Evolutionary conservation across 2,329 filamentous ascomycete species (phyloP).

Genomic region (Botrytis fragariae): DNA sequence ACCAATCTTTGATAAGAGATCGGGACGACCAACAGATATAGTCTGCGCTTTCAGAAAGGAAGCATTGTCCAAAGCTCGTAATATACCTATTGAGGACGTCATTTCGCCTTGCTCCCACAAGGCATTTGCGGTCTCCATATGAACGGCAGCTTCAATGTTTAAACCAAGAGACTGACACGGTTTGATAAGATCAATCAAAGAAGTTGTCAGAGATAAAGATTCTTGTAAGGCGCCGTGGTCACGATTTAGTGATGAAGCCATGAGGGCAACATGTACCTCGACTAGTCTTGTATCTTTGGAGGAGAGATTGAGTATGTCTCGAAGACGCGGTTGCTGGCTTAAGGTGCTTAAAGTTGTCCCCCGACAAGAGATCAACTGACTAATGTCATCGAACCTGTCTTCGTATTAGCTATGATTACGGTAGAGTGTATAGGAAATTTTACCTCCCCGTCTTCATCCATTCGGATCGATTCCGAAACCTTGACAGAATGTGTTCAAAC

Average conservation of each 20-base stretch:
- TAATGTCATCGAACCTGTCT: slow-evolving; percentile 71
- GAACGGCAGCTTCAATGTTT: slow-evolving; percentile 71
- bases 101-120: slow-evolving; percentile 94
- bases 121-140: slow-evolving; percentile 81
- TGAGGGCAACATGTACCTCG: slow-evolving; percentile 74
- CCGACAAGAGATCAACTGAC: slow-evolving; percentile 76
- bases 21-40: slow-evolving; percentile 69
- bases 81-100: slow-evolving; percentile 82
- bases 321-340: slow-evolving; percentile 65
- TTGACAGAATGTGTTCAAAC: slow-evolving; percentile 58
- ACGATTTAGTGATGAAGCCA: slow-evolving; percentile 72
- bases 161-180: slow-evolving; percentile 70
- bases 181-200: slow-evolving; percentile 73
- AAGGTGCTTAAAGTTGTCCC: slow-evolving; percentile 80
- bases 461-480: slow-evolving; percentile 61
- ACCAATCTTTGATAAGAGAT: slow-evolving; percentile 82
- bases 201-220: slow-evolving; percentile 79
- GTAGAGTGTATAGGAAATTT: slow-evolving; percentile 36
- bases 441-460: slow-evolving; percentile 86
- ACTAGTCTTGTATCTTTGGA: slow-evolving; percentile 63
- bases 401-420: slow-evolving; percentile 2
- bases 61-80: slow-evolving; percentile 68
- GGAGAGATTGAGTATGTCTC: slow-evolving; percentile 59
- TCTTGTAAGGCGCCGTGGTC: slow-evolving; percentile 82
- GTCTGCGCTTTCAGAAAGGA: slow-evolving; percentile 64